Conservation (phyloP, 257 asterid genomes). For the Gardenia jasminoides region DNA sequence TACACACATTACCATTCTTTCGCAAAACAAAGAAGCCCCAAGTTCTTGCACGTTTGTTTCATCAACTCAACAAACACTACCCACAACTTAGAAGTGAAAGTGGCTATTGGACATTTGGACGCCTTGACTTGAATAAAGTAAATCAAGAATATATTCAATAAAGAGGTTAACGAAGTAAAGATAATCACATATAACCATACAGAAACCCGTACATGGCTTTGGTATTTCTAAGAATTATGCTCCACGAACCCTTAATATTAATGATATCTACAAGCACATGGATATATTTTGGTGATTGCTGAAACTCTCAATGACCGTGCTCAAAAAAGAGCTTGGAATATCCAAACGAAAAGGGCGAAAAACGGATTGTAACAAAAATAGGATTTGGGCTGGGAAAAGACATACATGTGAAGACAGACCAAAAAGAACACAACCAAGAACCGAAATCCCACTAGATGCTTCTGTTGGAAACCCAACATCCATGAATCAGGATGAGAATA, state of each 20-base stretch:
- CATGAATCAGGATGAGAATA: slow-evolving; percentile 27
- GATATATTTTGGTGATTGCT: background rate
- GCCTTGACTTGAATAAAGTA: slow-evolving; percentile 32
- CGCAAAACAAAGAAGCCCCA: slow-evolving; percentile 27
- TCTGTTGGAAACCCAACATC: slow-evolving; percentile 50
- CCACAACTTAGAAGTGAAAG: slow-evolving; percentile 22
- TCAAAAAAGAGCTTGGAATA: slow-evolving; percentile 1
- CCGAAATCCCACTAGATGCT: slow-evolving; percentile 39
- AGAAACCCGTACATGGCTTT: background rate
- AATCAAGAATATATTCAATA: slow-evolving; percentile 23
- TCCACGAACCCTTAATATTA: background rate
- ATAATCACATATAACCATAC: slow-evolving; percentile 1
- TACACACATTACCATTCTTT: slow-evolving; percentile 35
- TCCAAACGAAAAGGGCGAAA: background rate
- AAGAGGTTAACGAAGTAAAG: slow-evolving; percentile 9
- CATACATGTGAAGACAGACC: slow-evolving; percentile 48
- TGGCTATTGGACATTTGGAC: slow-evolving; percentile 16
- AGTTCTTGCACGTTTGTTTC: slow-evolving; percentile 31
- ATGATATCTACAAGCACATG: no score
- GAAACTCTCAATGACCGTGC: background rate
- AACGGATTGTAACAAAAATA: slow-evolving; percentile 17
- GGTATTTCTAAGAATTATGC: slow-evolving; percentile 12
- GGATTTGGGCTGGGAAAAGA: slow-evolving; percentile 28
- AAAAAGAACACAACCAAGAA: slow-evolving; percentile 31
- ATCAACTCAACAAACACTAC: slow-evolving; percentile 50